A percentile compares a stretch with the other conserved stretches of the same genome.
Conservation (phyloP, 441 rosid species). For the Corymbia citriodora region DNA sequence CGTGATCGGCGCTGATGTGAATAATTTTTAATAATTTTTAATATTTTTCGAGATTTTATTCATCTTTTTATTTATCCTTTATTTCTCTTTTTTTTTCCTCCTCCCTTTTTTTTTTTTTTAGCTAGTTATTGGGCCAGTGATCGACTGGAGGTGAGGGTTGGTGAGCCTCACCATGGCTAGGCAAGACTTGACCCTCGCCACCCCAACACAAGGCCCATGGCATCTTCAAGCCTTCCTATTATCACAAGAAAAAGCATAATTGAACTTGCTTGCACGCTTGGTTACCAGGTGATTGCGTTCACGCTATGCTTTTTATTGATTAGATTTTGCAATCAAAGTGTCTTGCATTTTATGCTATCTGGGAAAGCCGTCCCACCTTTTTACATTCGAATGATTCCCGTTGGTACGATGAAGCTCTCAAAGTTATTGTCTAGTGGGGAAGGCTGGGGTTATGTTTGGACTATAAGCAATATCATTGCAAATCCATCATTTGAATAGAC, state of each 20-base stretch:
- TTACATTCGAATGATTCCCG: background rate
- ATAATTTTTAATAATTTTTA: too few species aligned
- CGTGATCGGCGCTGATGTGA: fast-evolving
- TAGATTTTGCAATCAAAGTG: background rate
- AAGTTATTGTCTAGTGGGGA: background rate
- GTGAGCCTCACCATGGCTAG: too few species aligned
- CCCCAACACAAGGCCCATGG: background rate
- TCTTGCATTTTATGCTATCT: background rate
- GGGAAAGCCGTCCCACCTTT: background rate
- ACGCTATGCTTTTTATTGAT: background rate
- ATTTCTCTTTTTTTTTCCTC: too few species aligned
- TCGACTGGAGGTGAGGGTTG: background rate
- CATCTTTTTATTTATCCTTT: too few species aligned
- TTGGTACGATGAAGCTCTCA: background rate
- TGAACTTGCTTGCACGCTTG: background rate
- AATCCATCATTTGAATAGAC: background rate
- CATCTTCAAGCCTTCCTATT: background rate
- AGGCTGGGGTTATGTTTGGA: background rate
- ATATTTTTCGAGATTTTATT: fast-evolving
- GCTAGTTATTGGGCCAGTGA: fast-evolving
- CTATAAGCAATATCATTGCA: background rate
- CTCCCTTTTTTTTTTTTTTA: fast-evolving
- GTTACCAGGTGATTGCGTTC: background rate
- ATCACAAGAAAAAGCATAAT: conserved; percentile 14
- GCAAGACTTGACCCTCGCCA: background rate